phyloP scores from a whole-genome alignment of 371 early-diverging fungal species.

The Dinochytrium kinnereticum region DNA sequence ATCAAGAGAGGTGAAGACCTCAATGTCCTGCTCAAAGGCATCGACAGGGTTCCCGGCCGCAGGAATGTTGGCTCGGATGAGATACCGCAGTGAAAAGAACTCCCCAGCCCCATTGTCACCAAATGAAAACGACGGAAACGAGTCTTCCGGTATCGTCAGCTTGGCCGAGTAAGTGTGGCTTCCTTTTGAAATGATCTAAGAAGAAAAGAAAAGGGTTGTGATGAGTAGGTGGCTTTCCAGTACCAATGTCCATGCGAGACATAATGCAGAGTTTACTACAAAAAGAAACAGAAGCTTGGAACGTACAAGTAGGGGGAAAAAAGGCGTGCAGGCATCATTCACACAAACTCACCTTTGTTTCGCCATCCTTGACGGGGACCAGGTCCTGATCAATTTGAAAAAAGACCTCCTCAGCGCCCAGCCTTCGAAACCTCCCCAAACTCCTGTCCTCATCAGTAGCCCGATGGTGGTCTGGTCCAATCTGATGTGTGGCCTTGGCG shows the following conservation, averaged over 20 bases:
- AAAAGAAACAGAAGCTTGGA: background rate
- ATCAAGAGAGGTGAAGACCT: background rate
- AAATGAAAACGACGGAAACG: background rate
- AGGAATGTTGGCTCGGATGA: background rate
- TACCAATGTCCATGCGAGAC: no score
- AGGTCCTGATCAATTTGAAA: background rate
- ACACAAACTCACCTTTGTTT: conserved; percentile 2
- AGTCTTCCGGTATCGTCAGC: background rate
- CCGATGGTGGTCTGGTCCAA: background rate
- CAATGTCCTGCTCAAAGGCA: background rate
- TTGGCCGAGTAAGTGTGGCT: background rate
- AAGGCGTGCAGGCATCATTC: background rate
- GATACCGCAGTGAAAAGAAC: background rate
- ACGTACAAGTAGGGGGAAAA: background rate
- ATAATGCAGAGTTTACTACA: no score
- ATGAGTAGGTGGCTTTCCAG: no score
- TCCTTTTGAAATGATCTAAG: conserved; percentile 4
- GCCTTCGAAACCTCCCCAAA: background rate
- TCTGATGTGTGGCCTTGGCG: background rate
- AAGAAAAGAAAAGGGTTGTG: no score
- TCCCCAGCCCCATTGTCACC: background rate
- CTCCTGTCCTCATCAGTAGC: background rate
- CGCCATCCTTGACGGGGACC: background rate
- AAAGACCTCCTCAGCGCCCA: background rate
- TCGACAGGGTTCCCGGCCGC: conserved; percentile 1